Percentiles rank a stretch among this genome's conserved stretches.
phyloP scores from a whole-genome alignment of 352 stramenopile species.

The Globisporangium iwayamae region DNA sequence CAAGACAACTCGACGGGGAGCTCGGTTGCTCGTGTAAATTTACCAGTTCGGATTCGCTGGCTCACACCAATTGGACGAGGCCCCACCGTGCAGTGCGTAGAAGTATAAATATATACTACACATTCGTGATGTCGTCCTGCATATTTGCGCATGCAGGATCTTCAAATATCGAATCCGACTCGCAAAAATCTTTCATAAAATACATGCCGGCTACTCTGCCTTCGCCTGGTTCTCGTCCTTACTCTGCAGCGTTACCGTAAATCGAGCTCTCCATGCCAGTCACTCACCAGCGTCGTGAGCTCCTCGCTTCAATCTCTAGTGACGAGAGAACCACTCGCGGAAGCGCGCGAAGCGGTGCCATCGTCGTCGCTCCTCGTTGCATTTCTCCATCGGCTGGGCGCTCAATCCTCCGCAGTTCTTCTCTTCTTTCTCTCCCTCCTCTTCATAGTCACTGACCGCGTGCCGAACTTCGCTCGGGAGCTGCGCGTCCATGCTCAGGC shows the following conservation, averaged over 20 bases:
- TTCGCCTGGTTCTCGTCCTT: background rate
- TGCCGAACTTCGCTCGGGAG: background rate
- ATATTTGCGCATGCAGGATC: too few species aligned
- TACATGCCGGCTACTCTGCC: too few species aligned
- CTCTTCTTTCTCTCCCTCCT: background rate
- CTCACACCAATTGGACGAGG: too few species aligned
- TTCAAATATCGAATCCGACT: too few species aligned
- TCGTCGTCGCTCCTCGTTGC: background rate
- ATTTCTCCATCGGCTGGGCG: background rate
- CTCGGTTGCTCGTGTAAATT: background rate
- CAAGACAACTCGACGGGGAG: too few species aligned
- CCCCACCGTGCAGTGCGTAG: too few species aligned
- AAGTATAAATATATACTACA: too few species aligned
- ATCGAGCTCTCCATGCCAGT: background rate
- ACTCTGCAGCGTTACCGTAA: background rate
- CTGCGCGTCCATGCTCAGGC: background rate
- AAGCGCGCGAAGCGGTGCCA: constrained; percentile 1
- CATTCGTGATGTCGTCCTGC: too few species aligned
- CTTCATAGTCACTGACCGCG: background rate
- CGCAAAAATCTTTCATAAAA: too few species aligned
- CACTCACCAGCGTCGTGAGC: background rate
- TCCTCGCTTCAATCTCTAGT: background rate
- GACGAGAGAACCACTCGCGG: constrained; percentile 10
- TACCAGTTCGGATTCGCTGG: too few species aligned
- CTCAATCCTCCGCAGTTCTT: background rate